Evolutionary conservation across 805 yeast genomes (phyloP), one percentile per base, ranked within the genome.

Genomic region (Candida mattraensis): DNA sequence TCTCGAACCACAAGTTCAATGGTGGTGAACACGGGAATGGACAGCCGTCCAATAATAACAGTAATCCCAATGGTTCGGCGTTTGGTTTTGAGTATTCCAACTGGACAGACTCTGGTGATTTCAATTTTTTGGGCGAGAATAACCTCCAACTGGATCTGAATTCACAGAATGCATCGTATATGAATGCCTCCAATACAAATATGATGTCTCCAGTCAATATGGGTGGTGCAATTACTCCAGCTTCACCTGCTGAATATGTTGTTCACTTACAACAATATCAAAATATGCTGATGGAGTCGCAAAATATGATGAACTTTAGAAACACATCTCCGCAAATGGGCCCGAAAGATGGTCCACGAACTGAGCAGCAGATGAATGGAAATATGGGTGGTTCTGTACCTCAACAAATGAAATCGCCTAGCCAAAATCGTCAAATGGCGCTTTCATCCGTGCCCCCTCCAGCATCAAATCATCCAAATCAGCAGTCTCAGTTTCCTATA

Each of bases 231-330:
- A 49, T 45, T 18, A 46, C 46, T 2, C 55, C 51, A 2, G 45
- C 53, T 5, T 51, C 60, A 1, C 56, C 64, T n/a, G 48, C 54
- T 5, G 63, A 61, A 26, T 60, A 52, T 36, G 52, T 57, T 7
- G 22, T 53, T n/a, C 66, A 60, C 23, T 33, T 58, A 13, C 64
- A 58, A 29, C 66, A 58, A 28, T 60, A 60, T 30, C 63, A 59
- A 19, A 56, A 53, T 25, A 38, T 60, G 29, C 31, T 60, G 26
- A 17, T 55, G 44, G 65, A 60, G 23, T 50, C 61, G 4, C 60
- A 54, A 26, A 40, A 48, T 10, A 29, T 47, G 35, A 30, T 47
- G 28, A 44, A 44, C 26, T 40, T 42, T 40, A 42, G 47, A 15
- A 45, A 40, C 7, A 25, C 15, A 13, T 24, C 17, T 23, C 28